Base-by-base conservation (phyloP, 306 rosid genomes). In the Cucurbita argyrosperma region DNA sequence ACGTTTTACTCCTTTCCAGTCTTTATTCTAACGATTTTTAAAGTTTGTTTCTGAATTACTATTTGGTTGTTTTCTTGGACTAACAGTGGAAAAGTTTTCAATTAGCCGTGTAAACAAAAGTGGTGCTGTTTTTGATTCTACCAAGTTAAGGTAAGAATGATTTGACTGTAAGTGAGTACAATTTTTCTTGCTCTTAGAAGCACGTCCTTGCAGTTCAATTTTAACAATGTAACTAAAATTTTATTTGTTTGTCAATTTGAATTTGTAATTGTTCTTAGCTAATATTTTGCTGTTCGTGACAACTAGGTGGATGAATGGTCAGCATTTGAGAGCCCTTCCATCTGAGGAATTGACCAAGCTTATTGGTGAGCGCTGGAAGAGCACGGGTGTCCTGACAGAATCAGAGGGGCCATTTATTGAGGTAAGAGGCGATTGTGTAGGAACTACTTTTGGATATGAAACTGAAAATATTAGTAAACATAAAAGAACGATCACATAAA, bases 291-390 rank as follows among this genome's bases (percentile, higher is more conserved):
- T n/a, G 10, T 53, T 11, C 37, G 37, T 55, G 63, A 37, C 16
- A 37, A 51, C 26, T 72, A 91, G 97, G 85, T 94, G 99, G 96
- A 94, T 94, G 99, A 94, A 94, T 83, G 99, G 99, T 82, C 96
- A 94, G 71, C 86, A 91, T 77, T 85, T 94, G 72, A 84, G 90
- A 83, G 91, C 84, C 57, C 89, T 87, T 49, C 89, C 95, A 21
- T 84, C 88, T 1, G 88, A 84, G 67, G 91, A 85, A 79, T 74
- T 88, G 79, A 87, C 79, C 82, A 88, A 87, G 74, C 84, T 88
- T 77, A 80, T 94, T 76, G 97, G 87, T 56, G 88, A 87, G 49
- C 92, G 58, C 39, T 94, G 97, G 99, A 91, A 84, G 79, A 79
- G 82, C 54, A 78, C 87, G 14, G 86, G 90, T 80, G 38, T 89